Percentiles rank a stretch among this genome's conserved stretches.
Evolutionary conservation across 768 basidiomycete species (phyloP).

Genomic region (Phanerodontia chrysosporium): DNA sequence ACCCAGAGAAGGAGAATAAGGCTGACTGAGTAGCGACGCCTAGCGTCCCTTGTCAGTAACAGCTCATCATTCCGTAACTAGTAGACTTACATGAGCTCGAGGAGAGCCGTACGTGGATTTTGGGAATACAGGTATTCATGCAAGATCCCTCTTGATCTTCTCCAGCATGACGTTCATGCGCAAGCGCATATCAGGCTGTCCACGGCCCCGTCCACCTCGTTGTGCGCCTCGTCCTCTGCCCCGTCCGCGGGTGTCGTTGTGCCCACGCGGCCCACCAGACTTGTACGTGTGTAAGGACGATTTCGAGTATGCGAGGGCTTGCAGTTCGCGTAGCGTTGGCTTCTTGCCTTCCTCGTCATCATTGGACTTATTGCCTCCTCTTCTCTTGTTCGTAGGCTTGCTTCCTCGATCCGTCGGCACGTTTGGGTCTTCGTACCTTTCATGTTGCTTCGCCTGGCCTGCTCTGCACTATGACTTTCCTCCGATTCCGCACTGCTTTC

Average conservation of each 20-base stretch:
- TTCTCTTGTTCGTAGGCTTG: not conserved
- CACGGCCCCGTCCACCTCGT: slow-evolving; percentile 22
- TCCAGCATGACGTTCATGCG: slow-evolving; percentile 86
- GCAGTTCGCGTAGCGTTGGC: slow-evolving; percentile 52
- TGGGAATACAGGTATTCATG: slow-evolving; percentile 23
- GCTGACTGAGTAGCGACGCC: slow-evolving; percentile 8
- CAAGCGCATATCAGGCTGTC: slow-evolving; percentile 76
- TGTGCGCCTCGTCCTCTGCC: slow-evolving; percentile 16
- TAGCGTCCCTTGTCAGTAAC: not conserved
- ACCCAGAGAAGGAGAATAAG: slow-evolving; percentile 52
- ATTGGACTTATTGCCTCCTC: not conserved
- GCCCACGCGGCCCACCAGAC: slow-evolving; percentile 32
- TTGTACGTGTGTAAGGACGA: slow-evolving; percentile 56
- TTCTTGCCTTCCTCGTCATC: slow-evolving; percentile 16
- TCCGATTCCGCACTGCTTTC: not conserved
- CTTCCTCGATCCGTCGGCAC: not conserved
- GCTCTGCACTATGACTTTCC: not conserved
- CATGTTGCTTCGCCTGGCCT: not conserved
- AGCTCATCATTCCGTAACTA: not conserved
- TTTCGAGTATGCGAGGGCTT: slow-evolving; percentile 57
- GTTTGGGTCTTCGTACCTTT: slow-evolving; percentile 8
- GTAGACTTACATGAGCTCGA: not conserved
- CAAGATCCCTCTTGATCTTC: slow-evolving; percentile 67
- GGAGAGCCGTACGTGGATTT: too few relatives aligned
- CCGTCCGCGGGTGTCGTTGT: not conserved